A percentile compares a stretch with the other conserved stretches of the same genome.
These are phyloP conservation scores for Spathaspora hagerdaliae DNA, from an alignment of 805 yeast species.

Conservation along the genomic window DNA sequence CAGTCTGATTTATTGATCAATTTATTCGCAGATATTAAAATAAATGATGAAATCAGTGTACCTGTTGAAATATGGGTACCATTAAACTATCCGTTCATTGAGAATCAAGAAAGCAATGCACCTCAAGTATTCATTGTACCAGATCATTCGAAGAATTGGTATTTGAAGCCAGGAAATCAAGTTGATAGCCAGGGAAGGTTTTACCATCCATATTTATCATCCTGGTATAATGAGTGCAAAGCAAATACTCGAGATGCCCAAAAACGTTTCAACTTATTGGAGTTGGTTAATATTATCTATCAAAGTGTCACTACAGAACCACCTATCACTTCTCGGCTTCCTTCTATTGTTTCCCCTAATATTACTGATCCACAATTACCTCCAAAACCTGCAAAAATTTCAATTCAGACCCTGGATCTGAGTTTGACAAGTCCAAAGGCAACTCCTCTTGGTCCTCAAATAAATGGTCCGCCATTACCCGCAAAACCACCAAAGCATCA, in stretches of 20 bases:
- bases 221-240: conserved; percentile 42
- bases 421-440: background rate
- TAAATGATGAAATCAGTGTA: conserved; percentile 17
- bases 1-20: conserved; percentile 55
- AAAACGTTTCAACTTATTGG: conserved; percentile 23
- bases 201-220: conserved; percentile 63
- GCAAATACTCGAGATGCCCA: conserved; percentile 3
- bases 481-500: conserved; percentile 11
- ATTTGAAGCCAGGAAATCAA: conserved; percentile 54
- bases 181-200: conserved; percentile 70
- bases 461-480: conserved; percentile 24
- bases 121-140: conserved; percentile 68
- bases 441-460: conserved; percentile 3
- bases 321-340: conserved; percentile 40
- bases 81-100: conserved; percentile 53
- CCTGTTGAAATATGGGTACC: conserved; percentile 81
- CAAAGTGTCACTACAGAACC: conserved; percentile 37
- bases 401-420: background rate
- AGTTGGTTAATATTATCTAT: conserved; percentile 26
- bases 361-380: conserved; percentile 17
- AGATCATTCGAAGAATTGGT: conserved; percentile 37
- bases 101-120: conserved; percentile 25
- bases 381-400: conserved; percentile 15
- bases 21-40: conserved; percentile 54
- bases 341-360: background rate